Base-by-base conservation (phyloP, 768 basidiomycete species). In the Mycena capillaripes region DNA sequence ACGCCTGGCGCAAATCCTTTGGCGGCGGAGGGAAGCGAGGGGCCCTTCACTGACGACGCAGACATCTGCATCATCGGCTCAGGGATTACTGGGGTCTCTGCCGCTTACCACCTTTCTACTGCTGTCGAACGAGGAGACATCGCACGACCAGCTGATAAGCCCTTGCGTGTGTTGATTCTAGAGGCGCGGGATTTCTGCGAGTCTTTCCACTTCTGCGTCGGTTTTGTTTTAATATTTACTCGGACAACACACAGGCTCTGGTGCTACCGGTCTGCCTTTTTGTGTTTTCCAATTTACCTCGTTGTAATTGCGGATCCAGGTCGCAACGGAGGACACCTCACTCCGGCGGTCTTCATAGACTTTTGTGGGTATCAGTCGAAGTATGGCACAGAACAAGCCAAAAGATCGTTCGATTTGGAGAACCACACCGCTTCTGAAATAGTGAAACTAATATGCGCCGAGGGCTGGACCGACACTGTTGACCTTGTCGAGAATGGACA, bases 161-260 rank as follows among this genome's bases (percentile, higher is more conserved):
- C 84, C 21, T 72, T 89, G 57, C 90, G 83, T 32, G 85, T 92
- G 1, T 89, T 91, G 27, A 84, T 97, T 16, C 80, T 98, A 11
- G 97, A 97, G 77, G 97, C 95, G 5, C 84, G 97, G 75, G 92
- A 95, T 78, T 93, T 96, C 80, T 94, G 96, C 95, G 23, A 82
- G 93, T 84, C 19, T 50, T 52, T 55, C 68, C 8, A 69, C 68
- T 27, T 57, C 57, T 52, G 59, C 23, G 12, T 56, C 66, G n/a
- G n/a, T 74, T 38, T 70, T 16, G 21, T 6, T 42, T 14, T 14
- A 17, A 32, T 59, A 38, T 29, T 38, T 25, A 61, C 34, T 46
- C 50, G 3, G 1, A 21, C 12, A 38, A 38, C 14, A 38, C 2
- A 57, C 53, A 92, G 92, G 92, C 80, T 89, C 91, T 64, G 93